phyloP scores from a whole-genome alignment of 371 early-diverging fungal species.

The Haplosporangium sp. region DNA sequence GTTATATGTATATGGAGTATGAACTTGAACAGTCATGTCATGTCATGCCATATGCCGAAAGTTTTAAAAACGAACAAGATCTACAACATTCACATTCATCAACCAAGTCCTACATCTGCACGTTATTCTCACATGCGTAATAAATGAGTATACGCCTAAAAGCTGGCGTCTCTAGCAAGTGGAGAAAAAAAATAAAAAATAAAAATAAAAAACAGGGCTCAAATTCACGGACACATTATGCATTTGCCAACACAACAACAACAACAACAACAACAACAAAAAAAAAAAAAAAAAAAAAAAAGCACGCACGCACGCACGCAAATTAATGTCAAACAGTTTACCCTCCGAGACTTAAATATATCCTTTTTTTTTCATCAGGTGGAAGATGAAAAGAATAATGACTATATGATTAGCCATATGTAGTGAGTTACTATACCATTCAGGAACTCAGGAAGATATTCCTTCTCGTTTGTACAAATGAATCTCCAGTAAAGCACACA shows the following conservation, averaged over 20 bases:
- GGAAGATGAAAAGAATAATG: too few relatives aligned
- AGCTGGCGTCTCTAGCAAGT: not conserved
- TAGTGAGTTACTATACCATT: too few relatives aligned
- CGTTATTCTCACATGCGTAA: constrained; percentile 1
- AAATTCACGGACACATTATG: not conserved
- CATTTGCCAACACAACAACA: not conserved
- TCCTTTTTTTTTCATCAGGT: too few relatives aligned
- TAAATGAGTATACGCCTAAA: not conserved
- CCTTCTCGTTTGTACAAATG: too few relatives aligned
- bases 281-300: not conserved
- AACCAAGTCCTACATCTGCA: not conserved
- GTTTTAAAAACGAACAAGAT: not conserved
- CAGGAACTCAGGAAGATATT: too few relatives aligned
- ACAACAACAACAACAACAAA: not conserved
- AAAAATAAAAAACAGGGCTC: not conserved
- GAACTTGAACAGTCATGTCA: too few relatives aligned
- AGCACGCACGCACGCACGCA: too few relatives aligned
- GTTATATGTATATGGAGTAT: too few relatives aligned
- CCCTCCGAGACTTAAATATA: too few relatives aligned
- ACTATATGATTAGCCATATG: too few relatives aligned
- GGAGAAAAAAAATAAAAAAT: not conserved
- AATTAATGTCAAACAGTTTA: too few relatives aligned
- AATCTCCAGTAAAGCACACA: too few relatives aligned
- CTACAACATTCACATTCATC: not conserved
- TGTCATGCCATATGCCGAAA: not conserved